Evolutionary conservation across 345 rosid species (phyloP), one percentile per base, ranked within the genome.

Genomic region (Trapa incisa): DNA sequence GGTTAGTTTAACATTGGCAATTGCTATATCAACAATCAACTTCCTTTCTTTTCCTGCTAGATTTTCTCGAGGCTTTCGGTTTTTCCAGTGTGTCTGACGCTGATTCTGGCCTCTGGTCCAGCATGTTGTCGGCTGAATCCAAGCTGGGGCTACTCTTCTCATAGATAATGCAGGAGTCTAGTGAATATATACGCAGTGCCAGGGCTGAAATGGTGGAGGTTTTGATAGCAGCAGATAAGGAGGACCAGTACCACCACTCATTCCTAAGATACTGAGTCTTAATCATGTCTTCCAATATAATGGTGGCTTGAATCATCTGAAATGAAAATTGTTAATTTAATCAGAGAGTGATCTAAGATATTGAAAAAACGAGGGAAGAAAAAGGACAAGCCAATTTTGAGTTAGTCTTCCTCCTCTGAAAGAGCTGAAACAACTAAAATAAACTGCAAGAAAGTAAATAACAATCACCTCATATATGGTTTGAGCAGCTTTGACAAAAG

Each of bases 201-300:
- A 94, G 84, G 52, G 90, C 80, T 75, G 97, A 82, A 72, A 91
- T 39, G 3, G 96, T 91, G 64, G 91, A 85, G 47, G 89, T 82
- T 78, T 82, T 89, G 43, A 82, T 93, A 68, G 96, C 97, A 66
- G 88, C 99, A 64, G 97, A 84, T 54, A 89, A 88, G 42, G 96
- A 94, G 71, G 97, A 94, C 99, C 97, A 91, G 74, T 91, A 89
- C 99, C 99, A 94, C 99, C 99, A 91, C 35, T 85, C 96, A 76
- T 85, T 94, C 80, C 83, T 85, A 76, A 94, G 72, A 73, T 75
- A 86, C 72, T 85, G 89, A 3, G 88, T 78, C 80, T 82, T 89
- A 22, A 94, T 87, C 93, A 87, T 87, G 79, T 91, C 95, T 81
- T 91, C 99, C 71, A 94, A 76, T 73, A 86, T 74, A 67, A 89